Percentiles rank a stretch among this genome's conserved stretches.
phyloP scores from a whole-genome alignment of 192 early-diverging fungal genomes.

The Dissophora ornata region DNA sequence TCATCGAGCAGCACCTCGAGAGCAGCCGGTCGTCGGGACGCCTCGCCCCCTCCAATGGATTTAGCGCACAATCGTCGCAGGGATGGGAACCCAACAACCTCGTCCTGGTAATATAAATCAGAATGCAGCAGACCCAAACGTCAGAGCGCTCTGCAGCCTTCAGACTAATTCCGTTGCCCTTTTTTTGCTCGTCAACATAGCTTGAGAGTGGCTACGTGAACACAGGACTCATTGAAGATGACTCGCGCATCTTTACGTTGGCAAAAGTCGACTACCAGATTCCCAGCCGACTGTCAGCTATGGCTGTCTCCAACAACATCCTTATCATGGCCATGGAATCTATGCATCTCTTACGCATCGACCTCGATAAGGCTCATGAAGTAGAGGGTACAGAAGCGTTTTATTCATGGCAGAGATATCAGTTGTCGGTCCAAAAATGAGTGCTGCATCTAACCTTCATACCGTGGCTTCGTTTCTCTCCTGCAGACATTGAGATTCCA shows the following conservation, averaged over 20 bases:
- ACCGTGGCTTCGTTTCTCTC: background rate
- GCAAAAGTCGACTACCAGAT: conserved; percentile 92
- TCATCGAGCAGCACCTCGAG: conserved; percentile 46
- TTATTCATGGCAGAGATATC: no score
- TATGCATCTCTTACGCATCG: conserved; percentile 84
- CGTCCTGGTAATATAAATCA: conserved; percentile 42
- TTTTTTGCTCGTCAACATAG: conserved; percentile 50
- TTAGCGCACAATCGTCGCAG: conserved; percentile 34
- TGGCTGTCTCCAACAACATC: conserved; percentile 87
- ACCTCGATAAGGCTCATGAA: conserved; percentile 84
- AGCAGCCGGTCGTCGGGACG: conserved; percentile 20
- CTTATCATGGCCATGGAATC: conserved; percentile 84
- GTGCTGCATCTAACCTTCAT: background rate
- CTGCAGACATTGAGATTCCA: conserved; percentile 78
- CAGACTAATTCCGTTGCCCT: conserved; percentile 5
- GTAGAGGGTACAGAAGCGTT: conserved; percentile 76
- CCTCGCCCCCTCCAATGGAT: conserved; percentile 14
- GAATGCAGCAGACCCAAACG: no score
- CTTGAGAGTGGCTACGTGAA: conserved; percentile 70
- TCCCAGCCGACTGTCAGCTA: conserved; percentile 75
- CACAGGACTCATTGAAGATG: conserved; percentile 61
- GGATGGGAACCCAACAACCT: conserved; percentile 54
- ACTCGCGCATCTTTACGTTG: conserved; percentile 78
- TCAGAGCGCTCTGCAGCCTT: no score
- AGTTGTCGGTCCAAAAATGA: background rate